phyloP scores from a whole-genome alignment of 1,284 basidiomycete species.

The Apiotrichum akiyoshidainum region DNA sequence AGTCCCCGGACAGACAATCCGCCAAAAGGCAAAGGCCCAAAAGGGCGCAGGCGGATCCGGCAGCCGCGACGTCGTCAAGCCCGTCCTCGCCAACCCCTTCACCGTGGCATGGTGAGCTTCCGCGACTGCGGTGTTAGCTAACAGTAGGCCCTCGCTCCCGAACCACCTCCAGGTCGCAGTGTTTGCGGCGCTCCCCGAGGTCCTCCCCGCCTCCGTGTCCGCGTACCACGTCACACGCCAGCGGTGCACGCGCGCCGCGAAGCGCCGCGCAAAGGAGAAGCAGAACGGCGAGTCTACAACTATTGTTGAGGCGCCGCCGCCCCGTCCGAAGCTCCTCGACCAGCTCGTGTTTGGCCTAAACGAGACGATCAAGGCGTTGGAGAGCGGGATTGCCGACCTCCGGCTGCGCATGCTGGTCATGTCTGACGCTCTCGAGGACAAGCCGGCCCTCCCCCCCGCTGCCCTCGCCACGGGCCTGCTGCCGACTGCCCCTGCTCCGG shows the following conservation, averaged over 20 bases:
- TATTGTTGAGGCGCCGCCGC: constrained; percentile 2
- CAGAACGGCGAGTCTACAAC: not conserved
- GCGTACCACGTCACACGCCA: constrained; percentile 41
- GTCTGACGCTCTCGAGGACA: constrained; percentile 40
- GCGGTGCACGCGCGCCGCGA: constrained; percentile 34
- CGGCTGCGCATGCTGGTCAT: constrained; percentile 33
- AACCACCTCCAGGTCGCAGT: constrained; percentile 38
- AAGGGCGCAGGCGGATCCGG: constrained; percentile 4
- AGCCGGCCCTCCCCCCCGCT: constrained; percentile 1
- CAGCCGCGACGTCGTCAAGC: constrained; percentile 18
- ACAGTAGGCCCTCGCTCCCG: constrained; percentile 42
- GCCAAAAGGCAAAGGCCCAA: constrained; percentile 15
- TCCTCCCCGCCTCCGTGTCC: constrained; percentile 33
- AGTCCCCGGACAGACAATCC: constrained; percentile 18
- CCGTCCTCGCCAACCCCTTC: constrained; percentile 37
- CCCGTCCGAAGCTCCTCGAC: constrained; percentile 53
- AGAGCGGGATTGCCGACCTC: constrained; percentile 56
- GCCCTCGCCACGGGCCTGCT: constrained; percentile 15
- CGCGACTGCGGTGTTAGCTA: not conserved
- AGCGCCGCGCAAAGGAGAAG: constrained; percentile 12
- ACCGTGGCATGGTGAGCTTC: constrained; percentile 39
- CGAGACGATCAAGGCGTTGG: constrained; percentile 70
- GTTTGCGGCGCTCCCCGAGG: constrained; percentile 30
- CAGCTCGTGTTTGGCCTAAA: constrained; percentile 72
- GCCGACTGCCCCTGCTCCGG: constrained; percentile 29